Evolutionary conservation across 2,329 filamentous ascomycete genomes (phyloP).

Genomic region (Ascochyta viciae-villosae): DNA sequence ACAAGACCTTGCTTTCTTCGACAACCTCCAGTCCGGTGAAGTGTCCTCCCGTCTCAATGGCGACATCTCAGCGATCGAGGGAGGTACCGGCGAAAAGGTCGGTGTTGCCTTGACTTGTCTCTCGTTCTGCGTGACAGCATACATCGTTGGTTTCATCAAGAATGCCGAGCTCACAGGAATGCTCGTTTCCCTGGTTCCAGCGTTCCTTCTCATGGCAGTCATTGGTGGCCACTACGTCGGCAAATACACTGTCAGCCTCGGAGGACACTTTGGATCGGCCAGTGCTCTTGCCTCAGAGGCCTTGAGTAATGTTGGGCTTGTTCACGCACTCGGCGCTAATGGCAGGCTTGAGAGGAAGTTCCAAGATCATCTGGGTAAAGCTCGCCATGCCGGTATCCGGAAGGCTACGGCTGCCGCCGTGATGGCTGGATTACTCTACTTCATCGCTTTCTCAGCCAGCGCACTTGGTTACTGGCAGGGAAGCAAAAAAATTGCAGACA

Average conservation of each 20-base stretch:
- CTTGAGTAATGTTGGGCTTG: slow-evolving; percentile 66
- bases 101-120: slow-evolving; percentile 68
- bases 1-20: slow-evolving; percentile 70
- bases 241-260: slow-evolving; percentile 60
- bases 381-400: slow-evolving; percentile 62
- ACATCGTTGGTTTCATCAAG: slow-evolving; percentile 71
- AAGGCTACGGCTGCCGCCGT: slow-evolving; percentile 65
- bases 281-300: slow-evolving; percentile 69
- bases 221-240: slow-evolving; percentile 63
- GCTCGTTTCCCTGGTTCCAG: slow-evolving; percentile 67
- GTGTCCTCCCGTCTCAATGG: slow-evolving; percentile 68
- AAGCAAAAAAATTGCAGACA: slow-evolving; percentile 60
- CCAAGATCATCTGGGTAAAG: slow-evolving; percentile 58
- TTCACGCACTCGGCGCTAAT: slow-evolving; percentile 69
- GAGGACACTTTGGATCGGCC: slow-evolving; percentile 62
- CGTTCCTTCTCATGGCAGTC: slow-evolving; percentile 66
- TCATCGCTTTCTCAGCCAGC: slow-evolving; percentile 72
- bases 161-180: slow-evolving; percentile 69
- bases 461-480: slow-evolving; percentile 74
- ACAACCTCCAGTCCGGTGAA: slow-evolving; percentile 67
- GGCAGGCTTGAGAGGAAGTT: slow-evolving; percentile 67
- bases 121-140: slow-evolving; percentile 72
- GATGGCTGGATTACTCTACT: slow-evolving; percentile 69
- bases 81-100: slow-evolving; percentile 74
- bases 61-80: slow-evolving; percentile 71